Percentiles rank a stretch among this genome's conserved stretches.
Evolutionary conservation across 192 early-diverging fungal species (phyloP).

Genomic region (Diversispora epigaea): DNA sequence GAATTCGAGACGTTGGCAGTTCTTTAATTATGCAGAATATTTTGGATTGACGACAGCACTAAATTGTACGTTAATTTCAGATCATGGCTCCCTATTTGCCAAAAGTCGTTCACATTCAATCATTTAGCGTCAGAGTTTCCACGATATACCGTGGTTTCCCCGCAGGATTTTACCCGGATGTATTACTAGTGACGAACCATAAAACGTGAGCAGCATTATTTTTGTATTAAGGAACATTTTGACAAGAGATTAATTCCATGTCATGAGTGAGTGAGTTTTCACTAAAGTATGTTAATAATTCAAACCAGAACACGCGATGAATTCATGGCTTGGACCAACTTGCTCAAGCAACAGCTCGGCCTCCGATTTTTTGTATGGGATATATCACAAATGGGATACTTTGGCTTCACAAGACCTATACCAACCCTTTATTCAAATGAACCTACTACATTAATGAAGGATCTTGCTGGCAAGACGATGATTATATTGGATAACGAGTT

Average conservation of each 20-base stretch:
- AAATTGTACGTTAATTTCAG: conserved; percentile 10
- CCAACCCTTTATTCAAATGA: conserved; percentile 19
- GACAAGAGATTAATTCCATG: too few species aligned
- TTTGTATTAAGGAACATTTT: too few species aligned
- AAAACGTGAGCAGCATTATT: conserved; percentile 18
- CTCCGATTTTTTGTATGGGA: conserved; percentile 26
- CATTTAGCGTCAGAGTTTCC: conserved; percentile 27
- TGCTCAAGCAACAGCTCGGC: conserved; percentile 17
- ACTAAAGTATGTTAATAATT: not conserved
- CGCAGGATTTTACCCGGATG: conserved; percentile 20
- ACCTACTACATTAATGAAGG: conserved; percentile 31
- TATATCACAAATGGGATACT: conserved; percentile 32
- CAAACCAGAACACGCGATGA: conserved; percentile 26
- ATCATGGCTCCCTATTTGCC: conserved; percentile 13
- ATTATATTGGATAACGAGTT: conserved; percentile 28
- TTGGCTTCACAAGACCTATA: conserved; percentile 18
- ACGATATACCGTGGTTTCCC: conserved; percentile 26
- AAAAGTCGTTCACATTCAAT: conserved; percentile 30
- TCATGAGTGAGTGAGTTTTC: too few species aligned
- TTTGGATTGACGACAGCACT: too few species aligned
- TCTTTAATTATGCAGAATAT: not conserved
- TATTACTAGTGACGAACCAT: conserved; percentile 24
- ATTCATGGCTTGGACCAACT: conserved; percentile 18
- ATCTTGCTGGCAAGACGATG: conserved; percentile 22
- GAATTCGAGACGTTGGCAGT: not conserved